Evolutionary conservation across 2,329 filamentous ascomycete genomes (phyloP).

Genomic region (Cladosporium velox): DNA sequence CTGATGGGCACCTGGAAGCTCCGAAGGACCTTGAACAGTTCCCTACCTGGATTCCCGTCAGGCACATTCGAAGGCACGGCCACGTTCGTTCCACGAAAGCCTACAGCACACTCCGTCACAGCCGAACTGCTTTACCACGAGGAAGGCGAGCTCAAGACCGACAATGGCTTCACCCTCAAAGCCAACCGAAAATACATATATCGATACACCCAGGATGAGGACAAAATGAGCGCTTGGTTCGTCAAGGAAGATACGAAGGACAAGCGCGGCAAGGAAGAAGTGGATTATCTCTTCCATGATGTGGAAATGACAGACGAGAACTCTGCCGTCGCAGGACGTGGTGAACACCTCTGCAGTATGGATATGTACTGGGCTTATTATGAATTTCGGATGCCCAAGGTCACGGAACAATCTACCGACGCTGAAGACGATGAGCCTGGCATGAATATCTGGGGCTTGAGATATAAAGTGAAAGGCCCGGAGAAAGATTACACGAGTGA

Average conservation of each 20-base stretch:
- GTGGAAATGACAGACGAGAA: conserved; percentile 59
- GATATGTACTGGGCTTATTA: conserved; percentile 73
- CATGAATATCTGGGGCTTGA: conserved; percentile 40
- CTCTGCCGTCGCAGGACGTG: conserved; percentile 61
- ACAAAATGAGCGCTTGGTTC: conserved; percentile 74
- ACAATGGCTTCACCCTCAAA: conserved; percentile 51
- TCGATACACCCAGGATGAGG: conserved; percentile 65
- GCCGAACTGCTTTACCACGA: conserved; percentile 40
- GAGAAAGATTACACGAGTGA: conserved; percentile 43
- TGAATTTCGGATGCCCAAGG: conserved; percentile 55
- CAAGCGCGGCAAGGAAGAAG: conserved; percentile 41
- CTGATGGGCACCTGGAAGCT: conserved; percentile 40
- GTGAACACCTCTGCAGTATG: conserved; percentile 69
- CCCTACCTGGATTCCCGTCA: conserved; percentile 38
- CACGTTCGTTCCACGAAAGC: conserved; percentile 36
- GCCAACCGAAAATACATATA: conserved; percentile 72
- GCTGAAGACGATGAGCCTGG: conserved; percentile 22
- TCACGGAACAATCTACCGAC: conserved; percentile 26
- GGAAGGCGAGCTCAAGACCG: conserved; percentile 39
- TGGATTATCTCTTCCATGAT: conserved; percentile 75
- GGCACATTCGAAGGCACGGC: conserved; percentile 40
- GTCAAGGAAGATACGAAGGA: conserved; percentile 64
- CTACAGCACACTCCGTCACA: conserved; percentile 32
- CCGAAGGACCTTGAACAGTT: conserved; percentile 35
- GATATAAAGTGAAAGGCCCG: conserved; percentile 42